Conservation (phyloP, 352 stramenopile species). For the Globisporangium mamillatum region DNA sequence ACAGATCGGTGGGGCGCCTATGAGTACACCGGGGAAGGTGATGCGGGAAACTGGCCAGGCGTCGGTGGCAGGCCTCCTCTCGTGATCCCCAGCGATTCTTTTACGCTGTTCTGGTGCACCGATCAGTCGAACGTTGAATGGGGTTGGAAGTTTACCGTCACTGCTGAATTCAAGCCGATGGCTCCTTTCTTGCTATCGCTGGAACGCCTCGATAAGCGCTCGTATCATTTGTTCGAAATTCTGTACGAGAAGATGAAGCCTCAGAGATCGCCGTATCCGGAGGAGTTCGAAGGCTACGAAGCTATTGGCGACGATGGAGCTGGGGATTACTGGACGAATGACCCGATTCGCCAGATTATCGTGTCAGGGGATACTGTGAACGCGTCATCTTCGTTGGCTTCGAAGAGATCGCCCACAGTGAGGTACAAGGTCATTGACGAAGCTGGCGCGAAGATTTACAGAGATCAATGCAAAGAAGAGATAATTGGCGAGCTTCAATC, state of each 20-base stretch:
- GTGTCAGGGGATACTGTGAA: neutral
- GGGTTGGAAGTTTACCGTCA: conserved; percentile 82
- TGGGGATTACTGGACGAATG: conserved; percentile 11
- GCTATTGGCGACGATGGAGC: conserved; percentile 18
- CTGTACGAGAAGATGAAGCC: conserved; percentile 58
- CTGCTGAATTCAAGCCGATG: conserved; percentile 51
- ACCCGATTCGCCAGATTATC: conserved; percentile 33
- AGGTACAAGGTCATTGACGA: conserved; percentile 33
- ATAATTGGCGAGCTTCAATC: conserved; percentile 15
- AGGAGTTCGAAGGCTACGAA: conserved; percentile 58
- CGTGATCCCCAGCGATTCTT: conserved; percentile 72
- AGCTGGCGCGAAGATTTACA: conserved; percentile 24
- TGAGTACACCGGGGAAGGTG: conserved; percentile 64
- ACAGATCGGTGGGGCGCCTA: conserved; percentile 59
- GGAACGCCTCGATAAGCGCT: conserved; percentile 55
- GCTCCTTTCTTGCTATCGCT: conserved; percentile 43
- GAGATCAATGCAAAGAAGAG: conserved; percentile 18
- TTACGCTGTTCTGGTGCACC: conserved; percentile 81
- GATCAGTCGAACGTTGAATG: conserved; percentile 88
- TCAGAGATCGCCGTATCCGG: conserved; percentile 34
- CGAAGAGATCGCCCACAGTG: too few species aligned
- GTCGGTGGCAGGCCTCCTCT: conserved; percentile 51
- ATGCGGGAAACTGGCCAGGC: conserved; percentile 82
- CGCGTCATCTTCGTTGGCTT: neutral
- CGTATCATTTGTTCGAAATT: conserved; percentile 64